Percentiles rank a stretch among this genome's conserved stretches.
Evolutionary conservation across 2,329 filamentous ascomycete genomes (phyloP).

Genomic region (Xylaria sp.): DNA sequence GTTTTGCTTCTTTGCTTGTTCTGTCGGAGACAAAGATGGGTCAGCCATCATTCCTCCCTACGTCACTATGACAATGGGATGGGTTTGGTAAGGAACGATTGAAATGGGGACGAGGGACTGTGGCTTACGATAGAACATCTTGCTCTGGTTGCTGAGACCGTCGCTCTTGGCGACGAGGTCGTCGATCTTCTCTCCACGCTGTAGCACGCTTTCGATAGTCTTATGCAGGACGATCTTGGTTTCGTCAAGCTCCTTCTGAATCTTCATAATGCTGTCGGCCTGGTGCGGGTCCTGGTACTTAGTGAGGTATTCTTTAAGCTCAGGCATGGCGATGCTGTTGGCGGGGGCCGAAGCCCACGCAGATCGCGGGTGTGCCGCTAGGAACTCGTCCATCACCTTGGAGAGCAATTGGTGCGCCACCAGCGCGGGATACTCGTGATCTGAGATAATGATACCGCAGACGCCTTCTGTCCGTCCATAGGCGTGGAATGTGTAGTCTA

Average conservation of each 20-base stretch:
- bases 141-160: slow-evolving; percentile 88
- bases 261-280: slow-evolving; percentile 93
- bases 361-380: slow-evolving; percentile 77
- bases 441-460: slow-evolving; percentile 80
- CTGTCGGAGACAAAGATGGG: slow-evolving; percentile 47
- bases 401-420: slow-evolving; percentile 88
- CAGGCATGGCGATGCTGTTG: slow-evolving; percentile 71
- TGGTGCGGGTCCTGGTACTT: slow-evolving; percentile 87
- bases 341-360: slow-evolving; percentile 66
- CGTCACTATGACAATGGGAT: background rate
- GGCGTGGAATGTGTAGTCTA: slow-evolving; percentile 80
- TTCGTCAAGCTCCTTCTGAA: slow-evolving; percentile 96
- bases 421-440: slow-evolving; percentile 78
- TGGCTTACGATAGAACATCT: slow-evolving; percentile 90
- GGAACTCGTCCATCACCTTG: slow-evolving; percentile 90
- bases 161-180: slow-evolving; percentile 94
- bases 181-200: slow-evolving; percentile 97
- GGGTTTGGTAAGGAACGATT: background rate
- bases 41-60: slow-evolving; percentile 32
- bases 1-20: slow-evolving; percentile 82
- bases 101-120: background rate
- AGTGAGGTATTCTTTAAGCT: slow-evolving; percentile 79
- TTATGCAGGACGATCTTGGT: slow-evolving; percentile 98
- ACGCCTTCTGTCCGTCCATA: slow-evolving; percentile 80
- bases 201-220: slow-evolving; percentile 88